A percentile compares a stretch with the other conserved stretches of the same genome.
Evolutionary conservation across 169 alveolate genomes (phyloP).

Genomic region (Babesia divergens): DNA sequence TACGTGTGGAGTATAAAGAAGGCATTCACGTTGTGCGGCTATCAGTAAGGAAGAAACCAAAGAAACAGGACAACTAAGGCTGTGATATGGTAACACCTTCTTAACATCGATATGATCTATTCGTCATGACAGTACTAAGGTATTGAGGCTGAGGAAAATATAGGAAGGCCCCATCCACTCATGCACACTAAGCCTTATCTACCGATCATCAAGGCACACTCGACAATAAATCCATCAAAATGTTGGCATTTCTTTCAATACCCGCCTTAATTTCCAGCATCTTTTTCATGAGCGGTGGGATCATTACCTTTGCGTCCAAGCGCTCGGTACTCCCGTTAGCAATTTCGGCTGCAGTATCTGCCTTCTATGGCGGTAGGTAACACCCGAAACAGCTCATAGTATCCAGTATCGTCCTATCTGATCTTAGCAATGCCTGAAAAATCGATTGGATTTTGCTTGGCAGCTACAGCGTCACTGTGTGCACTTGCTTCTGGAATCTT

Average conservation of each 20-base stretch:
- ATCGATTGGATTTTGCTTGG: slow-evolving; percentile 9
- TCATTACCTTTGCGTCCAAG: slow-evolving; percentile 8
- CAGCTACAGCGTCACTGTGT: not conserved
- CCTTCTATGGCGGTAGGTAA: not conserved
- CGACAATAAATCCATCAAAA: too few relatives aligned
- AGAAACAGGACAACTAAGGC: too few relatives aligned
- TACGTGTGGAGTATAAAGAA: too few relatives aligned
- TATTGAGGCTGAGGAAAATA: too few relatives aligned
- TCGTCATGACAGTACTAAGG: too few relatives aligned
- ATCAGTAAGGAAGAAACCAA: too few relatives aligned
- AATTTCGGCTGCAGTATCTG: slow-evolving; percentile 5
- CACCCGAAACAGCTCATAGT: not conserved
- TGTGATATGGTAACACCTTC: too few relatives aligned
- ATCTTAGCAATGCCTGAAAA: not conserved
- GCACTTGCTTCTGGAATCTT: slow-evolving; percentile 13
- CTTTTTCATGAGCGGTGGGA: slow-evolving; percentile 39
- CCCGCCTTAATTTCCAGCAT: slow-evolving; percentile 20
- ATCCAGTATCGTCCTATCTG: not conserved
- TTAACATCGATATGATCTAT: too few relatives aligned
- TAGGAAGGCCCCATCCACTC: slow-evolving; percentile 1
- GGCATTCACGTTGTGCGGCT: too few relatives aligned
- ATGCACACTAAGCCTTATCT: too few relatives aligned
- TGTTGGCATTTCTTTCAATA: not conserved
- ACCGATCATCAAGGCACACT: too few relatives aligned
- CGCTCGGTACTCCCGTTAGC: slow-evolving; percentile 6